These are phyloP conservation scores for Datisca glomerata DNA, from an alignment of 306 rosid genomes.

Conservation along the genomic window DNA sequence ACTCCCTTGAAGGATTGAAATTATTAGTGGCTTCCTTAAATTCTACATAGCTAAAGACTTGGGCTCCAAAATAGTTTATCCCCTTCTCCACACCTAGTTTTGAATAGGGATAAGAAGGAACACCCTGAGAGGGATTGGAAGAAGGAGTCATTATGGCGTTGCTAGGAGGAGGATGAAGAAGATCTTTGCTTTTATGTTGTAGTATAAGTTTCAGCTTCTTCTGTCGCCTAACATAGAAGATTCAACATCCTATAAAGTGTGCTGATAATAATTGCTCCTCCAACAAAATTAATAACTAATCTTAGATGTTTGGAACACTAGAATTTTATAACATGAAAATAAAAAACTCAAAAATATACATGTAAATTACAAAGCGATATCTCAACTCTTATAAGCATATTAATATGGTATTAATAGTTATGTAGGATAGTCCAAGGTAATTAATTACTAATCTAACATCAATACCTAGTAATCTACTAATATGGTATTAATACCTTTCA, in stretches of 20 bases:
- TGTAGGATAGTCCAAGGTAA: too few species aligned
- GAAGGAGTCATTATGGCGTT: conserved; percentile 21
- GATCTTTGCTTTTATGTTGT: conserved; percentile 27
- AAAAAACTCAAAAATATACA: too few species aligned
- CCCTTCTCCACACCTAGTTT: conserved; percentile 23
- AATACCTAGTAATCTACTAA: too few species aligned
- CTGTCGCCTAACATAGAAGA: conserved; percentile 7
- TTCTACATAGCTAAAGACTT: conserved; percentile 59
- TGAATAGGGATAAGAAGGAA: conserved; percentile 46
- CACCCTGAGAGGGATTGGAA: conserved; percentile 31
- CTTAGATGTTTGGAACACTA: too few species aligned
- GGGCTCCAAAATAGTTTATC: conserved; percentile 76
- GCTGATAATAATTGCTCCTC: conserved; percentile 29
- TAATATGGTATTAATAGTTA: too few species aligned
- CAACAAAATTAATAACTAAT: too few species aligned
- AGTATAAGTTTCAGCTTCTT: conserved; percentile 26
- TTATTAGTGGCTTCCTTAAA: conserved; percentile 68
- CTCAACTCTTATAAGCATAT: too few species aligned
- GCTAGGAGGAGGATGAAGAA: conserved; percentile 38
- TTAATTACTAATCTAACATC: too few species aligned
- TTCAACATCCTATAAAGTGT: conserved; percentile 18
- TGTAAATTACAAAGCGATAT: too few species aligned
- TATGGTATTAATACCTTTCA: too few species aligned
- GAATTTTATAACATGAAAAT: too few species aligned
- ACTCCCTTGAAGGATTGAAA: conserved; percentile 56